Base-by-base conservation (phyloP, 228 moss, liverwort and hornwort species). In the Sphagnum fallax region DNA sequence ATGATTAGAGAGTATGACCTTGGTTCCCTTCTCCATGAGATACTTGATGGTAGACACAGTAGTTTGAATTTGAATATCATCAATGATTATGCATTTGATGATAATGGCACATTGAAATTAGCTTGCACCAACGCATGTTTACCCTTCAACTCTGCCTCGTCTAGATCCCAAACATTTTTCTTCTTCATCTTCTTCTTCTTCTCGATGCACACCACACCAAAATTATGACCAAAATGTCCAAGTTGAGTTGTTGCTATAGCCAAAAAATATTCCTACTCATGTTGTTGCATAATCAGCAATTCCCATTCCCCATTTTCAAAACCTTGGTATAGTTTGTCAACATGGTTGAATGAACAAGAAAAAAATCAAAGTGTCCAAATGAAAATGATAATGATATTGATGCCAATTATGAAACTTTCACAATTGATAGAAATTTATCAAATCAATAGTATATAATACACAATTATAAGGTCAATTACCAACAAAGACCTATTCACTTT, bases 41-140 rank as follows among this genome's bases (percentile, higher is more conserved):
- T 82, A 82, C 75, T 79, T 79, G 18, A 86, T 74, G 61, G 85
- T 86, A 52, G 85, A 82, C 60, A 82, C 15, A 0, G 79, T 76
- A 10, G 79, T 79, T 48, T 75, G 70, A 72, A 86, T 86, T 69
- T 79, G 76, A 15, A 79, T 86, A 64, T 82, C 82, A 66, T 86
- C 82, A 2, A 76, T 77, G 63, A 86, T 86, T 5, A 69, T 60
- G 61, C 70, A 67, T 4, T 75, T 61, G 15, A 65, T 10, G 6
- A 7, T 65, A 86, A 59, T 52, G 85, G 85, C 52, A 86, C 85
- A 65, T 86, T 86, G 71, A 86, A 63, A 73, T 86, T 82, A 50
- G 81, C 82, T 18, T 82, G 74, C 13, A 86, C 49, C 67, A 86
- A 86, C 48, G 82, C 85, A 8, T 73, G 76, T 65, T 49, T 67